A percentile compares a stretch with the other conserved stretches of the same genome.
phyloP scores from a whole-genome alignment of 768 basidiomycete species.

The Mycena kentingensis region DNA sequence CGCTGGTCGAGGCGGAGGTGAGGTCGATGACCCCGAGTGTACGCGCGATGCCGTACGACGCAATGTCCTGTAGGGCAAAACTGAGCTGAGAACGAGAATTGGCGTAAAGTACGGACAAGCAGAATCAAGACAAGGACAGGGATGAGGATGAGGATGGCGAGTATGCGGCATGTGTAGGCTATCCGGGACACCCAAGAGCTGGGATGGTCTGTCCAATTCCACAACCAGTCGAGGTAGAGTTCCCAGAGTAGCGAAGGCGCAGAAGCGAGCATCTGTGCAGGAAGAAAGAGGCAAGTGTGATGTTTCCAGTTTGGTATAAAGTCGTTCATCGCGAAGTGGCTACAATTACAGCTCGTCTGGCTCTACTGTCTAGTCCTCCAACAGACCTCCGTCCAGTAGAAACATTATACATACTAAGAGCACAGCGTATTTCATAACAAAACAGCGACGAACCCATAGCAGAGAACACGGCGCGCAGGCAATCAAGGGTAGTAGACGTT shows the following conservation, averaged over 20 bases:
- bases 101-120: slow-evolving; percentile 47
- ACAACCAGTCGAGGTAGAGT: slow-evolving; percentile 62
- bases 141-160: slow-evolving; percentile 64
- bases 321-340: no score
- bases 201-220: slow-evolving; percentile 52
- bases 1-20: slow-evolving; percentile 73
- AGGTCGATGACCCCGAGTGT: slow-evolving; percentile 78
- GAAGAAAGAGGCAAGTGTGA: background rate
- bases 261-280: slow-evolving; percentile 27
- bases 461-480: background rate
- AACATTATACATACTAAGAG: no score
- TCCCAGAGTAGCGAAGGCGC: slow-evolving; percentile 54
- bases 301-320: background rate
- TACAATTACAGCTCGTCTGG: no score
- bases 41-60: slow-evolving; percentile 80
- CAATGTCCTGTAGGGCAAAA: slow-evolving; percentile 58
- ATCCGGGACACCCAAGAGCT: slow-evolving; percentile 68
- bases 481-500: slow-evolving; percentile 76
- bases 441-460: no score
- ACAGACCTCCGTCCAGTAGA: no score
- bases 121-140: slow-evolving; percentile 58
- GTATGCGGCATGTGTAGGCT: slow-evolving; percentile 63
- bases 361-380: no score
- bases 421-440: no score
- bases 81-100: slow-evolving; percentile 13